Evolutionary conservation across 2,329 filamentous ascomycete species (phyloP), one percentile per base, ranked within the genome.

Genomic region (Calonectria hongkongensis): DNA sequence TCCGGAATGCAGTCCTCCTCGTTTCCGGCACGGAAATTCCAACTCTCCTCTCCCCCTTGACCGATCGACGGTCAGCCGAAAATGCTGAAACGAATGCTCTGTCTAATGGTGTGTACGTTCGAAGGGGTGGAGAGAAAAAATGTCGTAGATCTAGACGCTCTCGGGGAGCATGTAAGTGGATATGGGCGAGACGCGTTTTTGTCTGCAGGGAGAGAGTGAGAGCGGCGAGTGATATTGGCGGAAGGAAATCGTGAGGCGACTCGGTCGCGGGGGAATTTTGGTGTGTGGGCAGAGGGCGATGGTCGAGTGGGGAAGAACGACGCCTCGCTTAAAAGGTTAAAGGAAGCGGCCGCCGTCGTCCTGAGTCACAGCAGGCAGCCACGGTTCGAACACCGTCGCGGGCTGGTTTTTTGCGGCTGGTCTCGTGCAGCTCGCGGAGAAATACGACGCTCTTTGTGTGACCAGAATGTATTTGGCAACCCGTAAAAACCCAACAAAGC

Each of bases 261-360:
- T 68, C 51, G 39, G 70, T 68, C 69, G 79, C 72, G 78, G 76
- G 75, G 79, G 45, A 69, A 74, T 78, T 75, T 76, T 51, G 65
- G 30, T 36, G 50, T 33, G 47, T 27, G 39, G 67, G 68, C 27
- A 36, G 66, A 48, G 70, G 58, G 68, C 68, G 71, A 67, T 82
- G 81, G 81, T 80, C 81, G 79, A 82, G 80, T 80, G 80, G 81
- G 80, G 79, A 81, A 77, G 63, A 62, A 56, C 74, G 63, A 73
- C 27, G 66, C n/a, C 54, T 77, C 68, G 72, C 75, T 74, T 56
- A 67, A 50, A 27, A 33, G 28, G 56, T 58, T 41, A 47, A 60
- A 67, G 45, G 50, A 54, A 43, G 33, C 39, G 58, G 39, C 27
- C 39, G 1, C n/a, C 27, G n/a, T 51, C 36, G 43, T 28, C 21